Conservation (phyloP, 1,139 yeast genomes). For the Debaryomycetaceae sp. region DNA sequence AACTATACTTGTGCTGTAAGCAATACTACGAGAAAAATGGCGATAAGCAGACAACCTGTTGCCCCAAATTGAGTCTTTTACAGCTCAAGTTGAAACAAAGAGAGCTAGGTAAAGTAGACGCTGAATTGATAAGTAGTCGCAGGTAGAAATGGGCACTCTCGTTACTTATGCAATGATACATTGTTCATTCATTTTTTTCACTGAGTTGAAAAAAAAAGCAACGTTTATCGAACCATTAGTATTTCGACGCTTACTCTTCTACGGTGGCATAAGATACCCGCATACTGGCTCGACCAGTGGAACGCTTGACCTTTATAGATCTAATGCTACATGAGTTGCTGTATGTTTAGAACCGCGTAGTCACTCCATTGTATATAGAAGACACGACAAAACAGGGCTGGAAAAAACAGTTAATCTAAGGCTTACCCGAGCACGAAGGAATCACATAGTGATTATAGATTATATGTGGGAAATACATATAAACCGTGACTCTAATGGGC, state of each 20-base stretch:
- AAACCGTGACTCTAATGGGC: conserved; percentile 93
- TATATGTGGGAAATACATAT: conserved; percentile 48
- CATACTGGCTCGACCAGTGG: too few relatives aligned
- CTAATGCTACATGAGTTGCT: conserved; percentile 16
- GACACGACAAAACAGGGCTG: conserved; percentile 65
- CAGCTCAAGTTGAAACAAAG: conserved; percentile 59
- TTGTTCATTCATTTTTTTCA: too few relatives aligned
- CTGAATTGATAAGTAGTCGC: conserved; percentile 32
- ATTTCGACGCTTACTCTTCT: too few relatives aligned
- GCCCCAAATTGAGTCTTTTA: conserved; percentile 58
- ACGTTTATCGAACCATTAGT: too few relatives aligned
- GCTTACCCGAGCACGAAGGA: conserved; percentile 90
- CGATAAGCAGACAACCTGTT: conserved; percentile 58
- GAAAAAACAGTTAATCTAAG: conserved; percentile 65
- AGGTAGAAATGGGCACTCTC: neutral
- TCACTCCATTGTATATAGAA: conserved; percentile 34
- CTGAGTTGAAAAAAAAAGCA: too few relatives aligned
- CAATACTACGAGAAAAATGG: conserved; percentile 53
- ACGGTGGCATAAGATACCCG: too few relatives aligned
- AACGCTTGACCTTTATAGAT: too few relatives aligned
- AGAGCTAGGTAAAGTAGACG: conserved; percentile 50
- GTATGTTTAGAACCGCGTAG: conserved; percentile 76
- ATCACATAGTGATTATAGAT: conserved; percentile 43
- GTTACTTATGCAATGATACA: neutral
- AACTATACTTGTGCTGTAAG: conserved; percentile 59